Conservation (phyloP, 2,329 filamentous ascomycete genomes). For the Scedosporium boydii region DNA sequence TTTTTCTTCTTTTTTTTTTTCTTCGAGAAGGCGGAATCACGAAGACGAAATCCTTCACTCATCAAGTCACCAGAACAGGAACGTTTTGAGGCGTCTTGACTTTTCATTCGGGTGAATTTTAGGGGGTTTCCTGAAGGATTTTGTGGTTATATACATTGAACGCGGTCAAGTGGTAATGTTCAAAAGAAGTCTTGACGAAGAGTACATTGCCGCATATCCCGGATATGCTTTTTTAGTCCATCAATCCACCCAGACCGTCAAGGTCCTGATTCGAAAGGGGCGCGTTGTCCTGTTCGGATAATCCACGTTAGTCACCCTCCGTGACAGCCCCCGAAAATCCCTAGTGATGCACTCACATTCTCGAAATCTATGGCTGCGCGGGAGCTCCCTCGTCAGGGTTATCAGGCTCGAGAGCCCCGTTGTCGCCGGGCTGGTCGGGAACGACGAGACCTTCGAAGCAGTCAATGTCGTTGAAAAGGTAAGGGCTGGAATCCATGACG, state of each 20-base stretch:
- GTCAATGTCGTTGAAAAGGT: conserved; percentile 4
- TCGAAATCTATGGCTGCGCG: neutral
- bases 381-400: neutral
- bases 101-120: neutral
- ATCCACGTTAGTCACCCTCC: neutral
- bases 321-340: neutral
- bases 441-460: neutral
- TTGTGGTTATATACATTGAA: neutral
- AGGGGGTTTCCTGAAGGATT: neutral
- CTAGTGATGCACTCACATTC: neutral
- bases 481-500: neutral
- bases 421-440: neutral
- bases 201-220: neutral
- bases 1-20: too few species aligned
- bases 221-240: neutral
- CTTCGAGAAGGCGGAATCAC: too few species aligned
- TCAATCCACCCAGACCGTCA: neutral
- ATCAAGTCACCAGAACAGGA: too few species aligned
- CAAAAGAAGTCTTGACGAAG: neutral
- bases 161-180: neutral
- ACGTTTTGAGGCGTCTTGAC: too few species aligned
- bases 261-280: neutral
- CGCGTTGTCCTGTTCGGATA: neutral
- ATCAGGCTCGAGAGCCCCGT: neutral
- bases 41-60: too few species aligned